Evolutionary conservation across 495 filamentous ascomycete genomes (phyloP), one percentile per base, ranked within the genome.

Genomic region (Halenospora varia): DNA sequence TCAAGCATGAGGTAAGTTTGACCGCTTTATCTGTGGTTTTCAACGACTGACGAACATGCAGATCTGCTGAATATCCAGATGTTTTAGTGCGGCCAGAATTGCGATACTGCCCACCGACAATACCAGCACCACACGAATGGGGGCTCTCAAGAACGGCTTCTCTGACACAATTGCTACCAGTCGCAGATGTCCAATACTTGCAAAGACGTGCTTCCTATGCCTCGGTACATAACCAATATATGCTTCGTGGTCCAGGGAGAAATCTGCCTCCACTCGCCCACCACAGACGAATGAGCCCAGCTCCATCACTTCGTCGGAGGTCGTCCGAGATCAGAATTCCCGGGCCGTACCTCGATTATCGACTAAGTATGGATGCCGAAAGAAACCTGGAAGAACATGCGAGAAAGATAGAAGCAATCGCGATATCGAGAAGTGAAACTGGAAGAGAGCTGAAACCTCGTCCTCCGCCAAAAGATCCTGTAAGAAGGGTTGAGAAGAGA

Each of bases 111-210:
- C 62, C 57, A 26, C 48, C 46, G 1, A 46, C 13, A 0, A 56
- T 54, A 15, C 45, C 53, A 2, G 44, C 59, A 26, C 59, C 59
- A 22, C 59, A 59, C 25, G 59, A 62, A 51, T 62, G 62, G 62
- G 59, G 42, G n/a, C n/a, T 40, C 8, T 54, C 41, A 3, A 25
- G 41, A 24, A 49, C 61, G 18, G 48, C 48, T 2, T 55, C 61
- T 3, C 26, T 64, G 8, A 22, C 61, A 24, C 53, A 52, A 29
- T 11, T 60, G n/a, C 22, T 53, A 2, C 53, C 42, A 8, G 24
- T 52, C 2, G 56, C 56, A 46, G 53, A 57, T 47, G 29, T 53
- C 2, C 35, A 45, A 1, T 11, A 23, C 22, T 23, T 50, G 40
- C 48, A 50, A 13, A 23, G 41, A 44, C 19, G 52, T 45, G 25